Conservation (phyloP, 2,329 filamentous ascomycete genomes). For the Chalara sp. region DNA sequence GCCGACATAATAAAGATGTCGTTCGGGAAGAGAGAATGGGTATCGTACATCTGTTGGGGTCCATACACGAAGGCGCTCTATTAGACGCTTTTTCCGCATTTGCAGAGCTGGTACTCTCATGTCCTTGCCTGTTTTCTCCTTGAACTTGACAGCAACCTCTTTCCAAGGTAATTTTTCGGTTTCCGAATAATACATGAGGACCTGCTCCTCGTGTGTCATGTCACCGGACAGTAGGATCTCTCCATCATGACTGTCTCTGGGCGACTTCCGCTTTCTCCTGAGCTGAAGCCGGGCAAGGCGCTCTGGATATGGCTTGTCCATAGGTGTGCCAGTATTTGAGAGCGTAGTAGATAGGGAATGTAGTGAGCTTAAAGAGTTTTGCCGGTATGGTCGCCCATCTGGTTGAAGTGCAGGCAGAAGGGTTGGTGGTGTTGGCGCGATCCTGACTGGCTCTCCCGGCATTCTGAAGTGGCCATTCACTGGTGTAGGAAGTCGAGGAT, state of each 20-base stretch:
- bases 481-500: conserved; percentile 11
- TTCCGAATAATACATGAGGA: conserved; percentile 28
- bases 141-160: conserved; percentile 24
- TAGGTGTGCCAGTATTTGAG: not conserved
- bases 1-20: conserved; percentile 1
- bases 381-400: conserved; percentile 8
- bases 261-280: conserved; percentile 19
- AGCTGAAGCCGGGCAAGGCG: conserved; percentile 7
- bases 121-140: conserved; percentile 22
- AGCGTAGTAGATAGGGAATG: not conserved
- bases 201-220: conserved; percentile 24
- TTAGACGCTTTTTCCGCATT: conserved; percentile 30
- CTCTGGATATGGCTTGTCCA: conserved; percentile 11
- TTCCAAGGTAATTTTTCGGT: conserved; percentile 28
- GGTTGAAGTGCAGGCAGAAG: conserved; percentile 12
- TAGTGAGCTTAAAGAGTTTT: conserved; percentile 16
- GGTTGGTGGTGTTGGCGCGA: conserved; percentile 17
- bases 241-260: conserved; percentile 4
- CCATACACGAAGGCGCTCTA: conserved; percentile 26
- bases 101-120: conserved; percentile 29
- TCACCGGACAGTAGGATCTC: conserved; percentile 9
- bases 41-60: conserved; percentile 15
- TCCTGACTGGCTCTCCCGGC: conserved; percentile 9
- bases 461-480: conserved; percentile 1
- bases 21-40: not conserved